Conservation (phyloP, 2,329 filamentous ascomycete species). For the Botrytis fabae region DNA sequence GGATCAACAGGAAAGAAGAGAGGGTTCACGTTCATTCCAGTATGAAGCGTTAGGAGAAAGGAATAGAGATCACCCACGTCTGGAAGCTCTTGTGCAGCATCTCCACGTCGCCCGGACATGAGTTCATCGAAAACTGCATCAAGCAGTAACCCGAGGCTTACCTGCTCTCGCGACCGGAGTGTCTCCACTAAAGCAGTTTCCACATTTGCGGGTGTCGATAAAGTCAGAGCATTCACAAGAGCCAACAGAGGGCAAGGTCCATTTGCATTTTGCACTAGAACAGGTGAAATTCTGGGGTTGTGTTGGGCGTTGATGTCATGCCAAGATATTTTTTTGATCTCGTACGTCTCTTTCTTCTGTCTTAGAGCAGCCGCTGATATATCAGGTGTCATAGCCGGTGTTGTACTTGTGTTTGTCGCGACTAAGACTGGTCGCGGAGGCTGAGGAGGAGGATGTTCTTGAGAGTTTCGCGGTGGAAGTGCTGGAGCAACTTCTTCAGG, state of each 20-base stretch:
- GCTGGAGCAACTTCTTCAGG: constrained; percentile 32
- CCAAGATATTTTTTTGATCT: constrained; percentile 91
- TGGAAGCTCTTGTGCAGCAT: constrained; percentile 63
- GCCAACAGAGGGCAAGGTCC: constrained; percentile 92
- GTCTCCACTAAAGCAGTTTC: constrained; percentile 76
- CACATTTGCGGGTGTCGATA: constrained; percentile 70
- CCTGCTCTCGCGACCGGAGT: constrained; percentile 77
- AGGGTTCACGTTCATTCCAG: constrained; percentile 97
- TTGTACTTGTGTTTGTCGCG: constrained; percentile 25
- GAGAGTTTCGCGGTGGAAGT: constrained; percentile 35
- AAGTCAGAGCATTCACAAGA: constrained; percentile 84
- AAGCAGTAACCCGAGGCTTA: constrained; percentile 81
- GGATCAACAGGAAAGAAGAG: constrained; percentile 68
- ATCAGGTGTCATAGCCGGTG: constrained; percentile 27
- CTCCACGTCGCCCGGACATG: constrained; percentile 71
- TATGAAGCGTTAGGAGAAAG: constrained; percentile 86
- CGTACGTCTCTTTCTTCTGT: constrained; percentile 70
- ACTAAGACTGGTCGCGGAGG: constrained; percentile 33
- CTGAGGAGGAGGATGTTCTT: constrained; percentile 34
- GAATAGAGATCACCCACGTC: constrained; percentile 86
- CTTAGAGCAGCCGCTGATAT: constrained; percentile 22
- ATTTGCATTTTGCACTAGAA: constrained; percentile 90
- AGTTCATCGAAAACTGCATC: constrained; percentile 93
- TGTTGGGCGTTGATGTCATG: constrained; percentile 60
- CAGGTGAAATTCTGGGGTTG: constrained; percentile 75